Evolutionary conservation across 1,284 basidiomycete species (phyloP).

Genomic region (Bondarzewia mesenterica): DNA sequence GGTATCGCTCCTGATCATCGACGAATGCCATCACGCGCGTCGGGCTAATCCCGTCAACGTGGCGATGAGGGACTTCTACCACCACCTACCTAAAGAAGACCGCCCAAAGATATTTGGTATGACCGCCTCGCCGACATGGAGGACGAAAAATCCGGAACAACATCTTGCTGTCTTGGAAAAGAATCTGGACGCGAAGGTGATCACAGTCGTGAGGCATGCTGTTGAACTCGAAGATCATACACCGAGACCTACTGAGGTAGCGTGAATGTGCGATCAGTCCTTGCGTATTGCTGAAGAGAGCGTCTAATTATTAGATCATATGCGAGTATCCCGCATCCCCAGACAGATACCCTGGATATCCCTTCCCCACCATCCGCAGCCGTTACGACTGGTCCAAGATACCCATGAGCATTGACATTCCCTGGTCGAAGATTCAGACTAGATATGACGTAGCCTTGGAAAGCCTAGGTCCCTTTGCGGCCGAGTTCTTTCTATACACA

Average conservation of each 20-base stretch:
- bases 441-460: slow-evolving; percentile 52
- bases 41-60: slow-evolving; percentile 77
- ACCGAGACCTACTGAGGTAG: slow-evolving; percentile 59
- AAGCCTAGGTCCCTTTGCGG: slow-evolving; percentile 44
- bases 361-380: slow-evolving; percentile 45
- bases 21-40: slow-evolving; percentile 75
- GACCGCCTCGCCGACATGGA: slow-evolving; percentile 83
- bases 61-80: slow-evolving; percentile 69
- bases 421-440: slow-evolving; percentile 46
- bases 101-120: slow-evolving; percentile 83
- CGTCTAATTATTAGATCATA: slow-evolving; percentile 44
- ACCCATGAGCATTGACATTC: slow-evolving; percentile 24
- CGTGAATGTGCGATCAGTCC: slow-evolving; percentile 11
- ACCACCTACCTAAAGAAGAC: slow-evolving; percentile 33
- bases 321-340: slow-evolving; percentile 46
- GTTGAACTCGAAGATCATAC: slow-evolving; percentile 55
- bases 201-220: slow-evolving; percentile 60
- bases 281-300: too few species aligned
- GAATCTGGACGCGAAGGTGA: slow-evolving; percentile 64
- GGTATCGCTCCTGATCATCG: slow-evolving; percentile 74
- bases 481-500: slow-evolving; percentile 52
- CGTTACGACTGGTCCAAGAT: slow-evolving; percentile 40
- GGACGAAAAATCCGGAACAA: slow-evolving; percentile 51
- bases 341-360: slow-evolving; percentile 40
- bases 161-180: slow-evolving; percentile 58